phyloP scores from a whole-genome alignment of 2,329 filamentous ascomycete species.

The Aspergillus niger region DNA sequence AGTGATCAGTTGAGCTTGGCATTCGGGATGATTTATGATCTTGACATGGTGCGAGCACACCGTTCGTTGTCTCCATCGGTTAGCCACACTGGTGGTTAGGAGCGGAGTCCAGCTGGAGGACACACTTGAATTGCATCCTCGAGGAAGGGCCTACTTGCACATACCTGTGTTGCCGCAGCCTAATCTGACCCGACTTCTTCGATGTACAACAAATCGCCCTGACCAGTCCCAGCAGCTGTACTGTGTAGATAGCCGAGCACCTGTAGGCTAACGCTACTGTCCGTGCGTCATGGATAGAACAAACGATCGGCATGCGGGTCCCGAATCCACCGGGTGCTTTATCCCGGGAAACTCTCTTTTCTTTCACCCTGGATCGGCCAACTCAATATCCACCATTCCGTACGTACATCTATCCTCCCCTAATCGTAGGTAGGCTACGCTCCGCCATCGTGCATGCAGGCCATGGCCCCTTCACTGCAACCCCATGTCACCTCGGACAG shows the following conservation, averaged over 20 bases:
- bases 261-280: not conserved
- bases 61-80: constrained; percentile 5
- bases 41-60: not conserved
- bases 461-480: not conserved
- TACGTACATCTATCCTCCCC: not conserved
- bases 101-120: constrained; percentile 14
- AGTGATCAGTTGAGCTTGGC: not conserved
- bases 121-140: not conserved
- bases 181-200: not conserved
- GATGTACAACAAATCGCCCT: not conserved
- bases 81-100: constrained; percentile 4
- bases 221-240: not conserved
- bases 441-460: not conserved
- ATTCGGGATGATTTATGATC: not conserved
- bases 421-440: not conserved
- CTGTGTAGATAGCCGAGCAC: not conserved
- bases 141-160: not conserved
- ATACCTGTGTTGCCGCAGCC: not conserved
- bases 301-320: not conserved
- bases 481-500: constrained; percentile 33
- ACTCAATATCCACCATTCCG: not conserved
- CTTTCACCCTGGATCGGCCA: not conserved
- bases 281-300: not conserved
- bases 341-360: not conserved
- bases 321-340: not conserved